A percentile compares a stretch with the other conserved stretches of the same genome.
phyloP scores from a whole-genome alignment of 257 asterid genomes.

The Capsicum pubescens region DNA sequence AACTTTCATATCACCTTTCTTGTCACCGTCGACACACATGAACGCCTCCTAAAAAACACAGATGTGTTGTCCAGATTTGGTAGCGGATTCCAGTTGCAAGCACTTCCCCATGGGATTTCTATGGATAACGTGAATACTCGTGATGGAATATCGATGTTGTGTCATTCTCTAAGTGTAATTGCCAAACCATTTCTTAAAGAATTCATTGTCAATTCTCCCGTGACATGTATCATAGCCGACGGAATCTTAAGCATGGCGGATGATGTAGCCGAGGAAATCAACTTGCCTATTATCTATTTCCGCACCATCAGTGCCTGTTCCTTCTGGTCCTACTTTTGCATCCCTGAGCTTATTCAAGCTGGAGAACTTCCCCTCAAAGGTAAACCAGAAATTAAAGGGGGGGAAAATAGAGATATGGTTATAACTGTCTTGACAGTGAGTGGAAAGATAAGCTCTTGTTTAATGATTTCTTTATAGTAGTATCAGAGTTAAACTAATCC shows the following conservation, averaged over 20 bases:
- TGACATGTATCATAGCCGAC: slow-evolving; percentile 54
- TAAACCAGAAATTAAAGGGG: not conserved
- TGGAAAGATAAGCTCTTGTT: not conserved
- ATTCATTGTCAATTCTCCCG: slow-evolving; percentile 31
- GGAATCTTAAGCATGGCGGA: slow-evolving; percentile 45
- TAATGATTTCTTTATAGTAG: not conserved
- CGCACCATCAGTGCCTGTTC: slow-evolving; percentile 60
- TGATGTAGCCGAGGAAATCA: slow-evolving; percentile 54
- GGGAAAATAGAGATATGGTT: not conserved
- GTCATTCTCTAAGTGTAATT: slow-evolving; percentile 40
- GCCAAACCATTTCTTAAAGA: slow-evolving; percentile 49
- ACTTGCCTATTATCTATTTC: slow-evolving; percentile 47
- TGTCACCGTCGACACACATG: slow-evolving; percentile 18
- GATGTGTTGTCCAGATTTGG: not conserved
- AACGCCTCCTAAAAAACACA: slow-evolving; percentile 29
- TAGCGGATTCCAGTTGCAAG: slow-evolving; percentile 23
- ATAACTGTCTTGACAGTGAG: not conserved
- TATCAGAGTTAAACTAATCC: not conserved
- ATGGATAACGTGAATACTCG: slow-evolving; percentile 21
- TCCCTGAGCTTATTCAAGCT: slow-evolving; percentile 46
- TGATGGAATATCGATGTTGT: slow-evolving; percentile 39
- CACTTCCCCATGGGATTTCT: slow-evolving; percentile 31
- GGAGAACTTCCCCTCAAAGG: slow-evolving; percentile 56
- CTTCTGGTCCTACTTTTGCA: slow-evolving; percentile 51
- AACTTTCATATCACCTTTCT: slow-evolving; percentile 31